Conservation (phyloP, 2,329 filamentous ascomycete species). For the Calonectria multiphialidica region DNA sequence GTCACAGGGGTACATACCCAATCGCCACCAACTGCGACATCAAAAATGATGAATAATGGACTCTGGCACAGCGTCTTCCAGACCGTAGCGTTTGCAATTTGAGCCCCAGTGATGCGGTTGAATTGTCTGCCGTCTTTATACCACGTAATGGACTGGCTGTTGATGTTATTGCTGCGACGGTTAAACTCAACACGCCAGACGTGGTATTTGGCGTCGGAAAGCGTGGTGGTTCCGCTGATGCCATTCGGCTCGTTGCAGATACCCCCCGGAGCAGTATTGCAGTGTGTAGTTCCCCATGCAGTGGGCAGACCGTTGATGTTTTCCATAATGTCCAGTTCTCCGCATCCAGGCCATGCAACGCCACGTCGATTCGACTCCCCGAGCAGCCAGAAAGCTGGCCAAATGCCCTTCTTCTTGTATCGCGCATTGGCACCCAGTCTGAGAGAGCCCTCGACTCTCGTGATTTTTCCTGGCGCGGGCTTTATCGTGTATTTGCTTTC, state of each 20-base stretch:
- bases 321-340: slow-evolving; percentile 71
- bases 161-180: slow-evolving; percentile 58
- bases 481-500: slow-evolving; percentile 62
- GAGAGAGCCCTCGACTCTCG: slow-evolving; percentile 61
- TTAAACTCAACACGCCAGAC: slow-evolving; percentile 64
- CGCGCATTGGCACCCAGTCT: slow-evolving; percentile 58
- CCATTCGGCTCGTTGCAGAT: slow-evolving; percentile 65
- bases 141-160: slow-evolving; percentile 64
- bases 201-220: slow-evolving; percentile 59
- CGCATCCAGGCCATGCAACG: slow-evolving; percentile 63
- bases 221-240: slow-evolving; percentile 47
- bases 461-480: slow-evolving; percentile 58
- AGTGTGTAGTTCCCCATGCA: slow-evolving; percentile 65
- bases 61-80: slow-evolving; percentile 65
- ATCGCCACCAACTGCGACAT: slow-evolving; percentile 67
- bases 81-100: slow-evolving; percentile 57
- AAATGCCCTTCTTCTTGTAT: slow-evolving; percentile 64
- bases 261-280: slow-evolving; percentile 57
- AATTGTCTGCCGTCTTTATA: slow-evolving; percentile 59
- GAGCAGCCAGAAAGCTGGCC: slow-evolving; percentile 71
- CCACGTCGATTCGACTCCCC: slow-evolving; percentile 62
- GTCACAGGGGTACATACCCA: slow-evolving; percentile 55
- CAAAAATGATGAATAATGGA: slow-evolving; percentile 65
- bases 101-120: slow-evolving; percentile 56
- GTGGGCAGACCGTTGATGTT: slow-evolving; percentile 61